These are phyloP conservation scores for Penicillium paradoxum DNA, from an alignment of 495 filamentous ascomycete genomes.

Conservation along the genomic window DNA sequence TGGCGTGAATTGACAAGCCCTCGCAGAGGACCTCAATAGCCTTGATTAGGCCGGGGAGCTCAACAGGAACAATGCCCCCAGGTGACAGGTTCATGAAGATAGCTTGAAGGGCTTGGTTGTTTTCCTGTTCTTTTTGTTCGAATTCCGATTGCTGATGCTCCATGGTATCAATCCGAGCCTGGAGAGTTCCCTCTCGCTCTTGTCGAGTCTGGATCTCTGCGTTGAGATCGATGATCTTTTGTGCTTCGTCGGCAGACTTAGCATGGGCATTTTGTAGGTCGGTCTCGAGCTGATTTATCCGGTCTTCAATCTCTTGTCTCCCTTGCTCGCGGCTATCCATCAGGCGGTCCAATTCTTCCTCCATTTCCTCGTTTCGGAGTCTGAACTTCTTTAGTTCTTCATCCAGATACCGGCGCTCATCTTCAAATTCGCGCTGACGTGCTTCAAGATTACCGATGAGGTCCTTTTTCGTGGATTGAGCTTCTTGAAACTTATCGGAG, in stretches of 20 bases:
- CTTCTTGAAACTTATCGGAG: constrained; percentile 68
- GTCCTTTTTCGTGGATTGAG: constrained; percentile 86
- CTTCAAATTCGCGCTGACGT: constrained; percentile 78
- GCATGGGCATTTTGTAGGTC: constrained; percentile 61
- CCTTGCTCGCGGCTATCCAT: constrained; percentile 80
- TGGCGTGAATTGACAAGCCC: constrained; percentile 48
- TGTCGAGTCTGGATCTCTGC: constrained; percentile 48
- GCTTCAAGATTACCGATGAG: constrained; percentile 92
- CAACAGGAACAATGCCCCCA: constrained; percentile 49
- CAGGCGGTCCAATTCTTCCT: constrained; percentile 83
- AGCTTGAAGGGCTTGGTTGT: constrained; percentile 52
- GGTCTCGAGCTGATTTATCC: constrained; percentile 59
- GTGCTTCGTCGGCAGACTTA: constrained; percentile 51
- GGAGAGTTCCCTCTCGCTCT: constrained; percentile 46
- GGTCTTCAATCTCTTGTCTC: constrained; percentile 61
- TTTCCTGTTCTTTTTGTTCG: constrained; percentile 48
- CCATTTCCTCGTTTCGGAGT: constrained; percentile 72
- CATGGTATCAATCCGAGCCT: constrained; percentile 45
- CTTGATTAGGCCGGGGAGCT: constrained; percentile 55
- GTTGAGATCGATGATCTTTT: constrained; percentile 41
- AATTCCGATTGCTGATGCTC: constrained; percentile 40
- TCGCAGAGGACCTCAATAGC: constrained; percentile 58
- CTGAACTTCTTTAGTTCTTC: constrained; percentile 70
- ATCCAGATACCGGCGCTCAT: constrained; percentile 76
- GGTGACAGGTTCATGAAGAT: constrained; percentile 59